Base-by-base conservation (phyloP, 139 green algal genomes). In the Ettlia oleoabundans region DNA sequence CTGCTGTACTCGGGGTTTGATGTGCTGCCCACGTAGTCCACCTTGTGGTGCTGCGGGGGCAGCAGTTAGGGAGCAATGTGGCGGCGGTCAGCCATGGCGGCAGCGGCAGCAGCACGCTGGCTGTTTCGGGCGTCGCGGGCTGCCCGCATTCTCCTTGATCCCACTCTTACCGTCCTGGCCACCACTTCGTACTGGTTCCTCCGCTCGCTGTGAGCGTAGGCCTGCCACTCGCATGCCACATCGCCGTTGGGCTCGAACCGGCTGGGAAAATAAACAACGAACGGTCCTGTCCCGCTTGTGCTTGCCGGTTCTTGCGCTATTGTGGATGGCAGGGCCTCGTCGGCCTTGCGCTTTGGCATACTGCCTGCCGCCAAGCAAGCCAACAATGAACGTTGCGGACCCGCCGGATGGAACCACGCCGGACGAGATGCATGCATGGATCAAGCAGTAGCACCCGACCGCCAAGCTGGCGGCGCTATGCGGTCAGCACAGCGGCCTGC, bases 181-280 rank as follows among this genome's bases (percentile, higher is more conserved):
- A 89, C 84, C 3, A 90, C 61, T 2, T 51, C 74, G 30, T 85
- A 87, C 24, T 89, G 86, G 22, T 82, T 74, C 66, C 68, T 83
- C 7, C 67, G 61, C 35, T 72, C 40, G 40, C 42, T 55, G 51
- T 90, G 86, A 8, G 71, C 67, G 33, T 85, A 87, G 13, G 75
- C 61, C 18, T 83, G 18, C 76, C 76, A 90, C 28, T 73, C 69
- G 63, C 64, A 83, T 41, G n/a, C 65, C 24, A 33, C 38, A 38
- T 74, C 82, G 68, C 33, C 38, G 63, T 58, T 51, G 30, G 84
- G 84, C 26, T 88, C 63, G 37, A 82, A 85, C 1, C 78, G 79
- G 55, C 65, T 82, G 32, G 84, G 84, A 38, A 88, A 88, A 43
- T 84, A 85, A 24, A 88, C 78, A 2, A 58, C 52, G 24, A 85